Evolutionary conservation across 768 basidiomycete species (phyloP).

Genomic region (Mycena maculata): DNA sequence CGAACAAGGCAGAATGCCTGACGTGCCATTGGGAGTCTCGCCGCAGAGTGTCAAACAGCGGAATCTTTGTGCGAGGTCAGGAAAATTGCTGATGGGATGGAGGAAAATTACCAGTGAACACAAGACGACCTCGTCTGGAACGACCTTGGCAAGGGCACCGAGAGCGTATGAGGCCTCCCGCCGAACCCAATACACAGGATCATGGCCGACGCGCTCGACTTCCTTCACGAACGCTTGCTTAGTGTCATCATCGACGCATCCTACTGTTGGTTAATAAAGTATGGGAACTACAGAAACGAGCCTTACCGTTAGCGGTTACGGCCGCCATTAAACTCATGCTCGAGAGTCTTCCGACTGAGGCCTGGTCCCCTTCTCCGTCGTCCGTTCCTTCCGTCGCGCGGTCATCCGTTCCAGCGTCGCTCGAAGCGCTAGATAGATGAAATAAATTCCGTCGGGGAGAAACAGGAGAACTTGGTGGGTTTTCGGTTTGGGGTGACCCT

Average conservation of each 20-base stretch:
- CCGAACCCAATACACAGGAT: slow-evolving; percentile 81
- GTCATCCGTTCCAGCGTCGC: slow-evolving; percentile 30
- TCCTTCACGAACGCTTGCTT: slow-evolving; percentile 78
- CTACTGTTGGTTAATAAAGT: slow-evolving; percentile 46
- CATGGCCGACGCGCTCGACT: slow-evolving; percentile 73
- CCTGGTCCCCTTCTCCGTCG: slow-evolving; percentile 69
- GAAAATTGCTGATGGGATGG: neutral
- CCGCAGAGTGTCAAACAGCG: slow-evolving; percentile 78
- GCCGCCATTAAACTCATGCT: slow-evolving; percentile 96
- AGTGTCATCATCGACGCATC: slow-evolving; percentile 64
- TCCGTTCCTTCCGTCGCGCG: slow-evolving; percentile 33
- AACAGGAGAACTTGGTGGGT: neutral
- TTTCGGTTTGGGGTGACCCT: slow-evolving; percentile 13
- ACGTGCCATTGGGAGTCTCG: slow-evolving; percentile 84
- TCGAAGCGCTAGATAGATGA: slow-evolving; percentile 9
- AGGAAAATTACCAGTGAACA: slow-evolving; percentile 72
- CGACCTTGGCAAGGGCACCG: slow-evolving; percentile 88
- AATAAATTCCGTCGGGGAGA: slow-evolving; percentile 14
- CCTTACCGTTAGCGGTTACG: slow-evolving; percentile 80
- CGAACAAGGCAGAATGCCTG: slow-evolving; percentile 87
- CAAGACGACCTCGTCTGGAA: slow-evolving; percentile 78
- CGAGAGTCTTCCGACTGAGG: slow-evolving; percentile 85
- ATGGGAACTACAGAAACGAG: slow-evolving; percentile 25
- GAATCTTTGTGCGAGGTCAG: slow-evolving; percentile 63
- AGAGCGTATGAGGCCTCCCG: slow-evolving; percentile 90